Conservation (phyloP, 345 rosid genomes). For the Hirschfeldia incana region DNA sequence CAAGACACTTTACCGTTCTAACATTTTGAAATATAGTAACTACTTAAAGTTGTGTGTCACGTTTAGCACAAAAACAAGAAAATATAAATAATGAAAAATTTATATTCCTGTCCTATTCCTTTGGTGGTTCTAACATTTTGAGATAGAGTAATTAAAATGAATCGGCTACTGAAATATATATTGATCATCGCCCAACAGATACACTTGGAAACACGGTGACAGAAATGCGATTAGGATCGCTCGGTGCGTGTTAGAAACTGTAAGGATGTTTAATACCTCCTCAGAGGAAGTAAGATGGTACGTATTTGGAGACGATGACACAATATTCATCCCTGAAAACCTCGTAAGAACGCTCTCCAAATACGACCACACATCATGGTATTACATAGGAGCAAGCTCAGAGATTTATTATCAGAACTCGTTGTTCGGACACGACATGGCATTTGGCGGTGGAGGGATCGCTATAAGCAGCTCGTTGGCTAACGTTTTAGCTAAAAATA, state of each 20-base stretch:
- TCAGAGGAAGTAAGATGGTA: conserved; percentile 65
- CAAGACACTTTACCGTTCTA: neutral
- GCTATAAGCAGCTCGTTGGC: conserved; percentile 82
- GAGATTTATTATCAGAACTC: conserved; percentile 64
- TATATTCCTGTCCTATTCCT: neutral
- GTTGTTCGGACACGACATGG: conserved; percentile 62
- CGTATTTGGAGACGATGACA: conserved; percentile 87
- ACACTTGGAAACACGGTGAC: conserved; percentile 55
- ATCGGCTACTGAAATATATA: neutral
- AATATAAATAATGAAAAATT: too few relatives aligned
- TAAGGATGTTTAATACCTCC: conserved; percentile 27
- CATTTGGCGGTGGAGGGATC: conserved; percentile 77
- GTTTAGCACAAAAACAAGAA: too few relatives aligned
- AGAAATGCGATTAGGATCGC: conserved; percentile 78
- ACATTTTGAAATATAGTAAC: too few relatives aligned
- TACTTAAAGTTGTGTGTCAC: neutral
- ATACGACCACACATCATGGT: conserved; percentile 73
- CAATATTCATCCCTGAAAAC: conserved; percentile 66
- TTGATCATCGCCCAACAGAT: conserved; percentile 26
- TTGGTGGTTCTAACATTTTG: neutral
- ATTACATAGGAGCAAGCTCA: conserved; percentile 75
- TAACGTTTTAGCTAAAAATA: conserved; percentile 56
- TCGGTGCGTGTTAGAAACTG: conserved; percentile 55
- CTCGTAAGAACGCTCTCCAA: conserved; percentile 72
- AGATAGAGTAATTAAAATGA: neutral